Base-by-base conservation (phyloP, 768 basidiomycete genomes). In the Serendipita sp. region DNA sequence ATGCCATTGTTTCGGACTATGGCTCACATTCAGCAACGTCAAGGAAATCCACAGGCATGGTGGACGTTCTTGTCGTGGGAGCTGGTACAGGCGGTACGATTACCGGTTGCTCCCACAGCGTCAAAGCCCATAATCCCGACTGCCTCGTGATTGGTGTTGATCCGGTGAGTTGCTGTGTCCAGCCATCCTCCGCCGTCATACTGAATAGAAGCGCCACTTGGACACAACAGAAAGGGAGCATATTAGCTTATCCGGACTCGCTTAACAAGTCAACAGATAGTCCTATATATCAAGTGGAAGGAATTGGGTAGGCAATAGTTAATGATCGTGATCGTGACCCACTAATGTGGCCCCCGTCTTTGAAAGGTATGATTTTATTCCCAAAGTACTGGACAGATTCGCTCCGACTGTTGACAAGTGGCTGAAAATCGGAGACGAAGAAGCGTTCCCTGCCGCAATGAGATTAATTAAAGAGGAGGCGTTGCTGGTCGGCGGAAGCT, bases 71-170 rank as follows among this genome's bases (percentile, higher is more conserved):
- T 60, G 74, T 96, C 23, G 90, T 85, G 5, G 85, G 90, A 2
- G 90, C 94, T 8, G 96, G 96, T 13, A 99, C 96, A 1, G 95
- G 96, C 13, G 95, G 95, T 10, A 97, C 95, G 0, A 76, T 99
- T 67, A 90, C 89, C n/a, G 95, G 95, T 1, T 73, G 89, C 56
- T 85, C 89, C 16, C 80, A 85, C 15, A 86, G 86, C 2, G 76
- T 95, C 69, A 89, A 88, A 79, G 87, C 84, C 73, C 77, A 74
- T 8, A 93, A 93, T 70, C 74, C 80, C 32, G 77, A 82, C 2
- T 85, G 84, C 69, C 74, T 84, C 16, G 80, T 96, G 16, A 81
- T 99, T n/a, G 94, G 84, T 3, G 80, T 92, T 45, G 96, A 99
- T 75, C 96, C 96, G 18, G 90, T 93, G 69, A 63, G 88, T 74